Evolutionary conservation across 2,329 filamentous ascomycete species (phyloP).

Genomic region (Sarocladiaceae sp.): DNA sequence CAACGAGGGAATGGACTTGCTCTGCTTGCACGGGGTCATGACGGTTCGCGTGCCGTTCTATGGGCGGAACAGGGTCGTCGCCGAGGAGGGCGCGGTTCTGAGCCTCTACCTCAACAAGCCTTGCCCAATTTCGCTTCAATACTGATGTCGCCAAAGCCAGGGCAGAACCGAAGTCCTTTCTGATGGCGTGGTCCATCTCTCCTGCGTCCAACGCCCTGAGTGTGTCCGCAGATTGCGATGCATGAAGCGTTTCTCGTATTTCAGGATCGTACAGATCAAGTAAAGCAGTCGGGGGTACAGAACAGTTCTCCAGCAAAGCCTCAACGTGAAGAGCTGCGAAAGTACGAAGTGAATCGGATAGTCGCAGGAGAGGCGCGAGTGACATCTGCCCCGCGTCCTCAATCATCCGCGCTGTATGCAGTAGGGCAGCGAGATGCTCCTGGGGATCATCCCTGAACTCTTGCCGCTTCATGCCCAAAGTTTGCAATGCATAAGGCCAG

Average conservation of each 20-base stretch:
- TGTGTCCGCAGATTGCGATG: neutral
- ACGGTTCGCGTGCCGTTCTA: constrained; percentile 29
- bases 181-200: neutral
- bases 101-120: constrained; percentile 21
- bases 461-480: neutral
- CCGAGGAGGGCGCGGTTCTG: constrained; percentile 16
- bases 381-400: constrained; percentile 4
- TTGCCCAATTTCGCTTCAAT: constrained; percentile 17
- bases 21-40: constrained; percentile 27
- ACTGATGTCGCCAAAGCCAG: neutral
- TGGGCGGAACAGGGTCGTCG: constrained; percentile 19
- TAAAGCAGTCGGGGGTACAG: neutral
- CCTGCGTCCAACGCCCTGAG: neutral
- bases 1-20: constrained; percentile 56
- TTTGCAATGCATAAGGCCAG: neutral
- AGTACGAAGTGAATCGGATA: neutral
- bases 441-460: neutral
- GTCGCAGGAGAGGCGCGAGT: neutral
- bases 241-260: neutral
- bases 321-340: neutral
- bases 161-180: neutral
- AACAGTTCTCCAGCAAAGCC: neutral
- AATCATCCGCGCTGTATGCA: neutral
- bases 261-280: neutral
- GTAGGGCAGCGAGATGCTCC: neutral